These are phyloP conservation scores for Solanum ossicruentum DNA, from an alignment of 257 asterid species.

Conservation along the genomic window DNA sequence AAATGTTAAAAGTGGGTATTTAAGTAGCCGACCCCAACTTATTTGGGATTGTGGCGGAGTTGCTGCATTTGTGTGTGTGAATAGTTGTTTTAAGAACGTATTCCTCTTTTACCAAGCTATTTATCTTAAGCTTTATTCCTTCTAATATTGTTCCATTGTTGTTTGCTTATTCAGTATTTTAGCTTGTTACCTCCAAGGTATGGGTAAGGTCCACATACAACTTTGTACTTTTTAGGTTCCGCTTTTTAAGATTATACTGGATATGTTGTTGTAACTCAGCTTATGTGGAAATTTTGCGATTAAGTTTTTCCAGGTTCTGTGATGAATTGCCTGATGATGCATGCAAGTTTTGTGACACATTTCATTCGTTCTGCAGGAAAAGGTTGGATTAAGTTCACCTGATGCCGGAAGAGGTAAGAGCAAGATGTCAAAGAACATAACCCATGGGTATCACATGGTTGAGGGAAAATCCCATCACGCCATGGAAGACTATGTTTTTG, in stretches of 20 bases:
- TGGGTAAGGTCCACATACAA: too few species aligned
- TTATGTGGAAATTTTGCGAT: neutral
- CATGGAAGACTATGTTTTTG: conserved; percentile 88
- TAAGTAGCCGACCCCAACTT: neutral
- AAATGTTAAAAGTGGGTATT: neutral
- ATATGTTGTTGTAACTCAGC: neutral
- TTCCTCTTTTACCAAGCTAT: neutral
- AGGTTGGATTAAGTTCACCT: conserved; percentile 34
- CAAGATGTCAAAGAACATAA: conserved; percentile 55
- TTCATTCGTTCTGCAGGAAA: conserved; percentile 38
- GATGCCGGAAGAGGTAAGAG: conserved; percentile 84
- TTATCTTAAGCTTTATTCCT: neutral
- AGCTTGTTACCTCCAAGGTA: too few species aligned
- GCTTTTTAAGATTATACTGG: too few species aligned
- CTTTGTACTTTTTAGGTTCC: too few species aligned
- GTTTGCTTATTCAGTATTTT: neutral
- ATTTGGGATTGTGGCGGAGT: neutral
- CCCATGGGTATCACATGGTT: conserved; percentile 72
- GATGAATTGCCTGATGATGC: neutral
- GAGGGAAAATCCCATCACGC: conserved; percentile 69
- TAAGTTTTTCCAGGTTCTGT: neutral
- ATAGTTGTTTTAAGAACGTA: neutral
- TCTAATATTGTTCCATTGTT: neutral
- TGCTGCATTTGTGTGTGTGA: neutral
- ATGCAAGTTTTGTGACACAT: neutral